Percentiles rank a stretch among this genome's conserved stretches.
phyloP scores from a whole-genome alignment of 495 filamentous ascomycete genomes.

The Pseudomonodictys pantanalensis region DNA sequence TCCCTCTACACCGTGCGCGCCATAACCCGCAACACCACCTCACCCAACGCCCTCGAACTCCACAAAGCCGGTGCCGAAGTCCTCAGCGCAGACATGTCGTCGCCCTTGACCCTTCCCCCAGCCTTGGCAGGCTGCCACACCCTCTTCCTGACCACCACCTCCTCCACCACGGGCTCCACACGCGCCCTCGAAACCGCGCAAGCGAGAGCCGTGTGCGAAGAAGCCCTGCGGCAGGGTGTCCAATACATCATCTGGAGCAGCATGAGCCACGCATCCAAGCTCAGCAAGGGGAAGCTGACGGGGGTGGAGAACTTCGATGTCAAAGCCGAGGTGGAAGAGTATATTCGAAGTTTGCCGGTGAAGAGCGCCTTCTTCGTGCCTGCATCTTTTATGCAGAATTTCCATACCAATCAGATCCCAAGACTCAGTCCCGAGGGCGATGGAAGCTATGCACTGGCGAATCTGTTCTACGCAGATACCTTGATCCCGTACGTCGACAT shows the following conservation, averaged over 20 bases:
- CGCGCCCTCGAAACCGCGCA: neutral
- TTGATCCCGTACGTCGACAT: slow-evolving; percentile 55
- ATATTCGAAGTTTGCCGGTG: slow-evolving; percentile 51
- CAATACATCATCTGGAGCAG: slow-evolving; percentile 56
- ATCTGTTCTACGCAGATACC: slow-evolving; percentile 45
- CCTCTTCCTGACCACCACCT: slow-evolving; percentile 61
- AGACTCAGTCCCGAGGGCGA: slow-evolving; percentile 20
- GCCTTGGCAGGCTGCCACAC: slow-evolving; percentile 54
- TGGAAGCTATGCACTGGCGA: slow-evolving; percentile 44
- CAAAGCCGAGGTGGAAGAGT: slow-evolving; percentile 59
- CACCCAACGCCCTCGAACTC: slow-evolving; percentile 29
- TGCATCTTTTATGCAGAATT: slow-evolving; percentile 60
- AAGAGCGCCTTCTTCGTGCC: slow-evolving; percentile 54
- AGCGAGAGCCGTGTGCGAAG: slow-evolving; percentile 11
- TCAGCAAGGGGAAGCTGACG: slow-evolving; percentile 47
- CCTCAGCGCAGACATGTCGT: slow-evolving; percentile 51
- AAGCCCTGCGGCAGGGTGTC: slow-evolving; percentile 35
- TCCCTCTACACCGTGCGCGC: slow-evolving; percentile 36
- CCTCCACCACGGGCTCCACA: slow-evolving; percentile 33
- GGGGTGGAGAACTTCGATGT: slow-evolving; percentile 60
- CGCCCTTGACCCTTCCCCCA: slow-evolving; percentile 46
- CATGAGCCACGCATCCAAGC: slow-evolving; percentile 38
- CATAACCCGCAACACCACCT: slow-evolving; percentile 38
- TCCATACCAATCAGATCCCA: slow-evolving; percentile 31
- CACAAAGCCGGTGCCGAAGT: slow-evolving; percentile 36